These are phyloP conservation scores for Leccinellum rugosiceps DNA, from an alignment of 768 basidiomycete genomes.

Conservation along the genomic window DNA sequence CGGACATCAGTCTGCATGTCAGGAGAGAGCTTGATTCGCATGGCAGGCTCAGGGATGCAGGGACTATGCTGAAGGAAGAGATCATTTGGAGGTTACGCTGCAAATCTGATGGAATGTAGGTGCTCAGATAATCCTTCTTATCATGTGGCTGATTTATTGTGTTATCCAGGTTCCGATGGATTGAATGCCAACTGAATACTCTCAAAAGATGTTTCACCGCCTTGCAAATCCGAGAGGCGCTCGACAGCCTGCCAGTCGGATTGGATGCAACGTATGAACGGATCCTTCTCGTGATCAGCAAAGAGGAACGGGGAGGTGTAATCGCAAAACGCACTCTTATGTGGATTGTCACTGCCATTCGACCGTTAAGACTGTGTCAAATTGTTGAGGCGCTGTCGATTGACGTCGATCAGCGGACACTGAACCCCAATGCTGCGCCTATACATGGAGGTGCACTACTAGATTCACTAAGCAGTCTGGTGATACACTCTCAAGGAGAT, in stretches of 20 bases:
- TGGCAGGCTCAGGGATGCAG: neutral
- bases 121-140: neutral
- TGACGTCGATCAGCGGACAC: neutral
- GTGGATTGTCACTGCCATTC: neutral
- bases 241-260: neutral
- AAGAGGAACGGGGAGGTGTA: neutral
- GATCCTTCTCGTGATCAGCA: neutral
- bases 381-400: neutral
- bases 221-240: neutral
- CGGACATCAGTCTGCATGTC: slow-evolving; percentile 7
- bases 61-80: neutral
- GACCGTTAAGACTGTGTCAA: neutral
- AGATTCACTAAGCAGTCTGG: neutral
- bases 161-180: neutral
- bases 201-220: neutral
- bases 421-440: neutral
- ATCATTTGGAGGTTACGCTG: neutral
- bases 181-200: neutral
- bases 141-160: neutral
- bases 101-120: slow-evolving; percentile 13
- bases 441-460: neutral
- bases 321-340: neutral
- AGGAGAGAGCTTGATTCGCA: slow-evolving; percentile 5
- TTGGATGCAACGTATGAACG: neutral
- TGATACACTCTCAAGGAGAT: neutral